These are phyloP conservation scores for Zalaria sp. DNA, from an alignment of 2,329 filamentous ascomycete genomes.

Conservation along the genomic window DNA sequence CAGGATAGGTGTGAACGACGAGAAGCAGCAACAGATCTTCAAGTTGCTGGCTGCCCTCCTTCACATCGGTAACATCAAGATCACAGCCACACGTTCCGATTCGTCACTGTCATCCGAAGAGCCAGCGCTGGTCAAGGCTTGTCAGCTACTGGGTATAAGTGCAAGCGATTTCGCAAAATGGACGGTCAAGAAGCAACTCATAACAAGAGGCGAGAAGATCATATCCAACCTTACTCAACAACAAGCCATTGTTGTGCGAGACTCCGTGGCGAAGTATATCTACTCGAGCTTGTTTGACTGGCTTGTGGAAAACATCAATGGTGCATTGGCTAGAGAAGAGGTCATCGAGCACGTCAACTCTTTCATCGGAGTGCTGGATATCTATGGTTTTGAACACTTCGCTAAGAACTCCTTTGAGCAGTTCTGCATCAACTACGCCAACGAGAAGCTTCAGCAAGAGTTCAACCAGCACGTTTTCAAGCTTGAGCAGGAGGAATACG, in stretches of 20 bases:
- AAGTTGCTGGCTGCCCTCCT: slow-evolving; percentile 77
- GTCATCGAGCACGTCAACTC: slow-evolving; percentile 69
- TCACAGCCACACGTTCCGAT: slow-evolving; percentile 77
- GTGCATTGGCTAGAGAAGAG: slow-evolving; percentile 74
- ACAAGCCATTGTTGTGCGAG: slow-evolving; percentile 84
- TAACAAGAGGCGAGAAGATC: slow-evolving; percentile 95
- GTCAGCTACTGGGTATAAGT: slow-evolving; percentile 76
- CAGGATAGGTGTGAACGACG: slow-evolving; percentile 68
- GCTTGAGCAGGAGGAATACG: slow-evolving; percentile 94
- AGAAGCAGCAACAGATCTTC: slow-evolving; percentile 75
- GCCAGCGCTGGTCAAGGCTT: slow-evolving; percentile 68
- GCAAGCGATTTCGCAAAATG: slow-evolving; percentile 81
- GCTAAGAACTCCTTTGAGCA: slow-evolving; percentile 99
- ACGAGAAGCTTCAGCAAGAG: slow-evolving; percentile 97
- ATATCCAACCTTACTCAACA: slow-evolving; percentile 88
- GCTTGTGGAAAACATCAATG: slow-evolving; percentile 95
- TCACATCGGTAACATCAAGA: slow-evolving; percentile 94
- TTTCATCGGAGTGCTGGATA: slow-evolving; percentile 98
- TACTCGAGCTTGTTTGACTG: slow-evolving; percentile 98
- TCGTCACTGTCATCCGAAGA: slow-evolving; percentile 71
- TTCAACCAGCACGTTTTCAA: slow-evolving; percentile 99
- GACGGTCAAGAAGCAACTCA: slow-evolving; percentile 97
- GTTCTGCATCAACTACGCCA: slow-evolving; percentile 99
- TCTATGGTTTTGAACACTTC: slow-evolving; percentile 98
- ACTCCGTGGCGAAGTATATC: slow-evolving; percentile 96